A percentile compares a stretch with the other conserved stretches of the same genome.
Evolutionary conservation across 495 filamentous ascomycete species (phyloP).

Genomic region (Penicillium atrosanguineum): DNA sequence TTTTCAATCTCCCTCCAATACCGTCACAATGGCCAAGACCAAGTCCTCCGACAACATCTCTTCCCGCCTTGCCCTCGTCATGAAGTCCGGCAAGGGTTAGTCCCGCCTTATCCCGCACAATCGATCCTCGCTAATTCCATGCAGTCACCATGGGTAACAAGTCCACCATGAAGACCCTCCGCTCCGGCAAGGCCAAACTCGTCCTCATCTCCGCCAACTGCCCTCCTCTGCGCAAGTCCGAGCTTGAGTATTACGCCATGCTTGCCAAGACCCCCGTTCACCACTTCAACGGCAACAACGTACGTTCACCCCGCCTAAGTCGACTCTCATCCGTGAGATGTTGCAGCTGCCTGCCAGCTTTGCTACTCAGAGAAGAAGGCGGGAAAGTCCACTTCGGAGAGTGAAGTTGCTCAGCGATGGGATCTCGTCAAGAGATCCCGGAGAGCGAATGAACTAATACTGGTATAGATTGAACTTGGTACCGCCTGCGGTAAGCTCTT

Average conservation of each 20-base stretch:
- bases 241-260: conserved; percentile 94
- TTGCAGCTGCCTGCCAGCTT: conserved; percentile 27
- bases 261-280: conserved; percentile 91
- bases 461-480: conserved; percentile 86
- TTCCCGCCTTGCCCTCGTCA: conserved; percentile 87
- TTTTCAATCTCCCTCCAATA: conserved; percentile 7
- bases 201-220: conserved; percentile 87
- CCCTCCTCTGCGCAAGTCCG: conserved; percentile 90
- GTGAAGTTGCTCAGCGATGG: conserved; percentile 58
- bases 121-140: conserved; percentile 5
- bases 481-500: conserved; percentile 89
- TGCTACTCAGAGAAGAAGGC: conserved; percentile 33
- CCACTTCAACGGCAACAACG: conserved; percentile 98
- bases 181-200: conserved; percentile 64
- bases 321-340: conserved; percentile 8
- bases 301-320: conserved; percentile 51
- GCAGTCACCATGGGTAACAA: conserved; percentile 85
- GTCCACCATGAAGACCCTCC: conserved; percentile 92
- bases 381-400: conserved; percentile 50
- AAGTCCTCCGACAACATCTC: conserved; percentile 92
- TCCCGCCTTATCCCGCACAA: conserved; percentile 2
- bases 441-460: conserved; percentile 29
- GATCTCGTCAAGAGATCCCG: conserved; percentile 21
- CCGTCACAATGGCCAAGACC: conserved; percentile 63
- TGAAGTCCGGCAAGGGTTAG: conserved; percentile 84